A percentile compares a stretch with the other conserved stretches of the same genome.
Evolutionary conservation across 306 rosid genomes (phyloP).

Genomic region (Arachis hypogaea): DNA sequence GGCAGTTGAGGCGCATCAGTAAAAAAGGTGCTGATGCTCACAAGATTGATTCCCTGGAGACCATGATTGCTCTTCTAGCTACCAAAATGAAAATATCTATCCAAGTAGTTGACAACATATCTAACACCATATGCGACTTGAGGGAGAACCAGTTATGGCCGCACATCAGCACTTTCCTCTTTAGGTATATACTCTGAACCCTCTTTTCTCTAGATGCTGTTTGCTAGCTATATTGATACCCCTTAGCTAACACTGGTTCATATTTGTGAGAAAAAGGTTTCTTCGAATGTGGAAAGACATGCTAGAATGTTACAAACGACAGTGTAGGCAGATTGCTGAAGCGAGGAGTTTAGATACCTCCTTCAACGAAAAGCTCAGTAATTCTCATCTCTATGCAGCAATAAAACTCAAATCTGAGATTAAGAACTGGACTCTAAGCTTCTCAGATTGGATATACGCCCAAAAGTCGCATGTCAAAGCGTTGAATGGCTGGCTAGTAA

Average conservation of each 20-base stretch:
- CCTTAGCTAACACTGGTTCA: conserved; percentile 3
- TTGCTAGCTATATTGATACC: too few species aligned
- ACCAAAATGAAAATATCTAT: conserved; percentile 62
- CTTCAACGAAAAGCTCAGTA: conserved; percentile 42
- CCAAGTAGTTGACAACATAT: conserved; percentile 66
- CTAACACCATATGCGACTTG: conserved; percentile 54
- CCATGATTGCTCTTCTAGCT: conserved; percentile 40
- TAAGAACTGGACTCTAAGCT: conserved; percentile 60
- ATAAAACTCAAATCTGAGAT: conserved; percentile 62
- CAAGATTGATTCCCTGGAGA: conserved; percentile 46
- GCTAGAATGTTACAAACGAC: conserved; percentile 63
- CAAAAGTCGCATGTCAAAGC: conserved; percentile 63
- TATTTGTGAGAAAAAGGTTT: conserved; percentile 46
- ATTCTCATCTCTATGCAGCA: conserved; percentile 51
- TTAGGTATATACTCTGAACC: conserved; percentile 45
- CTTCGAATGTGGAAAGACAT: conserved; percentile 70
- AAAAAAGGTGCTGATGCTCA: conserved; percentile 43
- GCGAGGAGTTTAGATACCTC: conserved; percentile 43
- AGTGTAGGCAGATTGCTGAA: conserved; percentile 50
- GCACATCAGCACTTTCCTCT: conserved; percentile 53
- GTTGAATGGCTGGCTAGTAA: conserved; percentile 67
- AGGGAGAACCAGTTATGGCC: conserved; percentile 72
- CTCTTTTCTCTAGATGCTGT: too few species aligned
- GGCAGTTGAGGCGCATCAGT: conserved; percentile 53
- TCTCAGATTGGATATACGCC: conserved; percentile 56